Conservation (phyloP, 805 yeast genomes). For the Dipodascopsis uninucleata region DNA sequence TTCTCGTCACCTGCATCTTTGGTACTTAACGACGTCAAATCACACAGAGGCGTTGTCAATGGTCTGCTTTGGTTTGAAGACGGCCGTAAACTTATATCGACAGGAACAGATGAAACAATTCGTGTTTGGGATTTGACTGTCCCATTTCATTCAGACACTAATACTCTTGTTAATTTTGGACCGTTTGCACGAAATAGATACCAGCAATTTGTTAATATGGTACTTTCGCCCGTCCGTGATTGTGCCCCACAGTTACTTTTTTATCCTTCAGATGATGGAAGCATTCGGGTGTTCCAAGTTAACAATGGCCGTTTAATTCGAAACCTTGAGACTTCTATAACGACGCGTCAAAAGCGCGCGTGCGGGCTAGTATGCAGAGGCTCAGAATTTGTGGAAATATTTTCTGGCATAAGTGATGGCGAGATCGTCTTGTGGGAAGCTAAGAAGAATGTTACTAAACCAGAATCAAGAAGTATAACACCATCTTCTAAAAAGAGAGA, state of each 20-base stretch:
- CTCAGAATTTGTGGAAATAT: slow-evolving; percentile 22
- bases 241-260: slow-evolving; percentile 55
- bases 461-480: background rate
- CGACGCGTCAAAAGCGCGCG: slow-evolving; percentile 7
- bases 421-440: slow-evolving; percentile 27
- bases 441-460: background rate
- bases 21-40: slow-evolving; percentile 40
- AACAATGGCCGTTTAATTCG: slow-evolving; percentile 61
- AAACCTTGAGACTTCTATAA: slow-evolving; percentile 41
- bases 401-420: slow-evolving; percentile 24
- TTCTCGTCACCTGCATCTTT: slow-evolving; percentile 17
- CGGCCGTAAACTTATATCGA: slow-evolving; percentile 60
- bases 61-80: slow-evolving; percentile 69
- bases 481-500: background rate
- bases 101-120: slow-evolving; percentile 78
- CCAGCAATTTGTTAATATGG: slow-evolving; percentile 53
- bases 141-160: slow-evolving; percentile 34
- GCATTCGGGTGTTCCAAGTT: slow-evolving; percentile 55
- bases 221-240: slow-evolving; percentile 51
- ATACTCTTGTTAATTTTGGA: slow-evolving; percentile 70
- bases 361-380: slow-evolving; percentile 24
- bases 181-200: slow-evolving; percentile 68
- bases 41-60: slow-evolving; percentile 76
- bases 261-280: slow-evolving; percentile 75
- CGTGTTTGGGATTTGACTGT: slow-evolving; percentile 71